Evolutionary conservation across 2,329 filamentous ascomycete genomes (phyloP), one percentile per base, ranked within the genome.

Genomic region (Phaeophleospora eucalypticola): DNA sequence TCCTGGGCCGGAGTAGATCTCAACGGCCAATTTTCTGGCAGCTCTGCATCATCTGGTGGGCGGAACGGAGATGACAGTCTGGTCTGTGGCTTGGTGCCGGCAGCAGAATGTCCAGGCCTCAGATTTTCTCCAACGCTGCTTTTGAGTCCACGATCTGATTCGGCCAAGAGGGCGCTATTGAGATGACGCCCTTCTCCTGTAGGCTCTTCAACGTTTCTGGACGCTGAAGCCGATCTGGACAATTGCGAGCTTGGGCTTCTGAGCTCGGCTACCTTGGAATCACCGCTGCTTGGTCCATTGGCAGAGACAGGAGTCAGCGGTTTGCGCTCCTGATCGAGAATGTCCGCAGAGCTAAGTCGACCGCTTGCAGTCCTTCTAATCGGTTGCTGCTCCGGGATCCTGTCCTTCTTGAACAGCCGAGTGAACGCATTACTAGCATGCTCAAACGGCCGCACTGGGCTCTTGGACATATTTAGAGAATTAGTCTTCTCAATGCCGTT

Each of bases 341-440:
- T 29, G 6, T 29, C 7, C 12, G 12, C 12, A 12, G 24, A 12
- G 12, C 6, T 12, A 29, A 29, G 6, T 12, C 36, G 46, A 15
- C 19, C 45, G 40, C 46, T 50, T 15, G 42, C 21, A 12, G 47
- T 41, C 39, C 47, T 52, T 39, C 49, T 53, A 35, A 50, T 51
- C 14, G 48, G 47, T 21, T 46, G 27, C 19, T 57, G 46, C 39
- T 61, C 56, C n/a, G 55, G 48, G 34, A 36, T 56, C 29, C 43
- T 48, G 35, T 60, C 58, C 39, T 59, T 59, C 48, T 60, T 61
- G 53, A 68, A 68, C 7, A 68, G 57, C 45, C 61, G 60, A 6
- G 64, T 65, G 54, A 67, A 67, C 41, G 65, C 65, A 41, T 62
- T 65, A 44, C 61, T 67, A 56, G 65, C 65, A 46, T 65, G 65